Evolutionary conservation across 192 early-diverging fungal genomes (phyloP), one percentile per base, ranked within the genome.

Genomic region (Umbelopsis vinacea): DNA sequence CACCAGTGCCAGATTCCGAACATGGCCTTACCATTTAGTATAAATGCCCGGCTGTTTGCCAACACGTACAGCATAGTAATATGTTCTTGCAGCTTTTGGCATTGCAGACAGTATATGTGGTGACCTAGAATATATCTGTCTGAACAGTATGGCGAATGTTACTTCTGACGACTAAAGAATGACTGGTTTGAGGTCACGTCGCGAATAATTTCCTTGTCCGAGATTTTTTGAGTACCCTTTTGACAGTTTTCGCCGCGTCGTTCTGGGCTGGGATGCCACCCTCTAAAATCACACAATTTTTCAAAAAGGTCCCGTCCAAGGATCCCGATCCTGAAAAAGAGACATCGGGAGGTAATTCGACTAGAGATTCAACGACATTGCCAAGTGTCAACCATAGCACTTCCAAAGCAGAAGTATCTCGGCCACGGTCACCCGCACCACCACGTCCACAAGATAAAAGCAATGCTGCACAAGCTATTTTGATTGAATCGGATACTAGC

Each of bases 11-110:
- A 1, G 23, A 29, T n/a, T 21, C 23, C 38, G 19, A 26, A 24
- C 40, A 33, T 15, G 0, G 12, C 7, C 14, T 63, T 79, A 63
- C 85, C 85, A 86, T 12, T 73, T 73, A 5, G 66, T 55, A 47
- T 78, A 86, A 6, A 86, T 75, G 33, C 85, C 85, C 23, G 72
- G 67, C 0, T 66, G 75, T 52, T 79, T 78, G 12, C 85, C 85
- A 14, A 75, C 63, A 17, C 79, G 76, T 1, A 86, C 85, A 46
- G 85, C 85, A 35, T 86, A 86, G 60, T 76, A 83, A 22, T 74
- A 74, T 3, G 35, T 6, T 37, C 57, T 63, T 17, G 29, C 26
- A 63, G 57, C 57, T n/a, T 63, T 63, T 19, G 57, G 57, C 57
- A 63, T 63, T 19, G 33, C 26, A 17, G 19, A 37, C 7, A 5